A percentile compares a stretch with the other conserved stretches of the same genome.
phyloP scores from a whole-genome alignment of 2,329 filamentous ascomycete species.

The Cladophialophora yegresii region DNA sequence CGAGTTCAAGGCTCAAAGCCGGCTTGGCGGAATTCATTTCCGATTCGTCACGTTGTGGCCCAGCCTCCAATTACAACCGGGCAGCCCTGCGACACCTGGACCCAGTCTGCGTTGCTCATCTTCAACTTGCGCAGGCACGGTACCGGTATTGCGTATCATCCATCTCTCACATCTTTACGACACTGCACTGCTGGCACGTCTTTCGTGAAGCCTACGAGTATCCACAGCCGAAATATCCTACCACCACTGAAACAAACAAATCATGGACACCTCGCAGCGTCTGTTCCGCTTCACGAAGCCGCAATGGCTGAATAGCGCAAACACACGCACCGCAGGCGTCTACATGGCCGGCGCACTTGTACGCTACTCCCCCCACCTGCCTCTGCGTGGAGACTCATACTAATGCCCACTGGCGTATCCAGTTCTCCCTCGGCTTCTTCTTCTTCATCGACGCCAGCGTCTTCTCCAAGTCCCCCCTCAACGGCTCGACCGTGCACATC shows the following conservation, averaged over 20 bases:
- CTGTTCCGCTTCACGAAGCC: conserved; percentile 69
- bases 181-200: not conserved
- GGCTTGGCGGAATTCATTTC: conserved; percentile 1
- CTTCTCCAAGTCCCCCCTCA: conserved; percentile 63
- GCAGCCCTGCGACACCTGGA: not conserved
- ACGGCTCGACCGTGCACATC: conserved; percentile 64
- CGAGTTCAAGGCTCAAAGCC: not conserved
- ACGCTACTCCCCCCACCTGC: conserved; percentile 39
- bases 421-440: conserved; percentile 72
- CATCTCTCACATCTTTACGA: not conserved
- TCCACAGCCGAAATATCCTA: not conserved
- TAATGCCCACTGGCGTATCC: conserved; percentile 5
- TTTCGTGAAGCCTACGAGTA: not conserved
- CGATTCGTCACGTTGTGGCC: not conserved
- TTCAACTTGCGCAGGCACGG: not conserved
- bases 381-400: not conserved
- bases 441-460: conserved; percentile 67
- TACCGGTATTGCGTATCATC: not conserved
- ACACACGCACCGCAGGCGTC: conserved; percentile 65
- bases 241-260: not conserved
- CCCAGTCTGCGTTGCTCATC: not conserved
- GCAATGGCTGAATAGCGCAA: conserved; percentile 66
- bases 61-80: conserved; percentile 15
- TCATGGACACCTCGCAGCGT: conserved; percentile 45
- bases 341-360: conserved; percentile 68